phyloP scores from a whole-genome alignment of 2,329 filamentous ascomycete species.

The Xylaria sp. region DNA sequence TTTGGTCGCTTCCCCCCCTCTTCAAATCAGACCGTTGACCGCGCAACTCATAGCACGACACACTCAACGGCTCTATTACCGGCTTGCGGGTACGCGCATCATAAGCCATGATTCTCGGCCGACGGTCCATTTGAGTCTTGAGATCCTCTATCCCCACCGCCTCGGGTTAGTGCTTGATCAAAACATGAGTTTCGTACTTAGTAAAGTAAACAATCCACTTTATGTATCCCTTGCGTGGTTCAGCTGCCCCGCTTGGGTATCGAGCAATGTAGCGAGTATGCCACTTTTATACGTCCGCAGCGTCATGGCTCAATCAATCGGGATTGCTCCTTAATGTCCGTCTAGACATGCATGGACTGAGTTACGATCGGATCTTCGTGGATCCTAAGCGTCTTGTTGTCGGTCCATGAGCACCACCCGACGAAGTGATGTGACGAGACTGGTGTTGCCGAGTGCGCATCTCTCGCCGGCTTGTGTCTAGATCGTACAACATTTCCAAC shows the following conservation, averaged over 20 bases:
- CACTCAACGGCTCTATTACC: background rate
- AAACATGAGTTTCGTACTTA: background rate
- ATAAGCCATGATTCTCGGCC: background rate
- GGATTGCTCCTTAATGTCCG: background rate
- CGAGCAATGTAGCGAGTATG: background rate
- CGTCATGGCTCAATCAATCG: constrained; percentile 6
- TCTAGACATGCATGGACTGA: background rate
- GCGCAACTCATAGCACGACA: background rate
- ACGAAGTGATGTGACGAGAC: background rate
- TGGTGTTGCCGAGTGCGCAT: constrained; percentile 1
- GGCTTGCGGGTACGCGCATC: background rate
- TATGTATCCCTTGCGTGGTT: background rate
- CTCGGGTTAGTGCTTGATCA: background rate
- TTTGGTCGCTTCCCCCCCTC: background rate
- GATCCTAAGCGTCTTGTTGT: background rate
- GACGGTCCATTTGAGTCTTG: background rate
- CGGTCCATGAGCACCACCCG: background rate
- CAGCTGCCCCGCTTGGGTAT: constrained; percentile 17
- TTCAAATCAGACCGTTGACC: too few relatives aligned
- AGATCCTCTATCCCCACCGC: background rate
- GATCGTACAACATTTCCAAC: constrained; percentile 3
- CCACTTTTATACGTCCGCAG: too few relatives aligned
- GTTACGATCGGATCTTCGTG: background rate
- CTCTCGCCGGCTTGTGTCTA: constrained; percentile 9
- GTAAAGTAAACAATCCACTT: background rate